Base-by-base conservation (phyloP, 139 green algal species). In the Eudorina sp. region DNA sequence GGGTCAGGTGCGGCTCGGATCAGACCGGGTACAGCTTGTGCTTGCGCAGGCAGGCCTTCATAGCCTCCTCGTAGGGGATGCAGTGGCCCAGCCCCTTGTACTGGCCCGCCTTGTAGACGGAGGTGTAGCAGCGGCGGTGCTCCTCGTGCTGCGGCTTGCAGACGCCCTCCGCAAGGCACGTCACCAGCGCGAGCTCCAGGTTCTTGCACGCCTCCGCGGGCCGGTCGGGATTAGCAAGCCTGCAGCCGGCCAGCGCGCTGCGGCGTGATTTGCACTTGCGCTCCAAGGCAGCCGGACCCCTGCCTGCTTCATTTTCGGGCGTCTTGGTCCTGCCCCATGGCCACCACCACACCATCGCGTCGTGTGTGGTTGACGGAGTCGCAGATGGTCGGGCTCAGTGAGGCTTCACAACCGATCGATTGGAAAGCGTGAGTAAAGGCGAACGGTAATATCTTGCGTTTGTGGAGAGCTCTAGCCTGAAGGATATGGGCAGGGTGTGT, bases 31-130 rank as follows among this genome's bases (percentile, higher is more conserved):
- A 82, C 38, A 66, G 23, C 69, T 73, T 73, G 25, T 84, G 69
- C 72, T 89, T 89, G 29, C 34, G 76, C 7, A 90, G 74, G 75
- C 85, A 90, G 13, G 16, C 45, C 58, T 66, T 68, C 85, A 90
- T 90, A 4, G 74, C 74, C 21, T 90, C 74, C 74, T 90, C 85
- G 79, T 85, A 90, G 18, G 58, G 55, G 19, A 73, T 86, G 55
- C 85, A 90, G 31, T 90, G 85, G 13, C 85, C 85, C 6, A 62
- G 19, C 6, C 85, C 85, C 74, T 90, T 90, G 46, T 90, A 90
- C 40, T 84, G 43, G 31, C 85, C 85, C 29, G 74, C 80, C 55
- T 79, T 86, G n/a, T 90, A 90, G 9, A 90, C 27, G 38, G 62
- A 80, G 6, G 53, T 86, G 85, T 90, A 90, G 60, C 75, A 85